Conservation (phyloP, 2,329 filamentous ascomycete genomes). For the Alternaria sp. region DNA sequence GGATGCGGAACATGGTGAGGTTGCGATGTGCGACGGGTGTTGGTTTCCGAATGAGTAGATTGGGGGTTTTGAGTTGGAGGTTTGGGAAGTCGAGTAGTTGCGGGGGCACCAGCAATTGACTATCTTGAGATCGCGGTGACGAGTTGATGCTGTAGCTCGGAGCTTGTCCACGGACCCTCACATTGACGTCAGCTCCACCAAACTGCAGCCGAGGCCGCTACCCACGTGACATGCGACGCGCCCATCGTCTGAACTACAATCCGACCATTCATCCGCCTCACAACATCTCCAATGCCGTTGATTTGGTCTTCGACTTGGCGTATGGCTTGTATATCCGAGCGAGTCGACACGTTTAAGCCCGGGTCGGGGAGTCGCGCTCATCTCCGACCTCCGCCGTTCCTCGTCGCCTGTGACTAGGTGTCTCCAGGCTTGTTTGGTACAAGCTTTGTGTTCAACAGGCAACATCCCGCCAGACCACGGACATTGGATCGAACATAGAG, state of each 20-base stretch:
- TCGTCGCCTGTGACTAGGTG: background rate
- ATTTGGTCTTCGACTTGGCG: no score
- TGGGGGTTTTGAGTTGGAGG: background rate
- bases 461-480: background rate
- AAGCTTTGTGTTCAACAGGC: background rate
- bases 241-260: background rate
- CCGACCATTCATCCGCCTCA: fast-evolving
- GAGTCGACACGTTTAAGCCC: background rate
- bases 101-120: constrained; percentile 1
- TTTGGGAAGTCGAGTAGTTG: background rate
- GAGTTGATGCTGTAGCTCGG: constrained; percentile 12
- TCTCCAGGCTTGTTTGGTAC: background rate
- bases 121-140: constrained; percentile 3
- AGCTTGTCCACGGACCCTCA: constrained; percentile 3
- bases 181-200: constrained; percentile 2
- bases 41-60: background rate
- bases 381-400: background rate
- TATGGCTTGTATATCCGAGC: no score
- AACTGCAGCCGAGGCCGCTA: background rate
- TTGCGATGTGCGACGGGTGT: fast-evolving
- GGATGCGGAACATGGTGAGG: constrained; percentile 34
- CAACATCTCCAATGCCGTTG: background rate
- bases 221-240: background rate
- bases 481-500: background rate
- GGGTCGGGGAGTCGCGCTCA: no score